phyloP scores from a whole-genome alignment of 768 basidiomycete species.

The Chalciporus chontae region DNA sequence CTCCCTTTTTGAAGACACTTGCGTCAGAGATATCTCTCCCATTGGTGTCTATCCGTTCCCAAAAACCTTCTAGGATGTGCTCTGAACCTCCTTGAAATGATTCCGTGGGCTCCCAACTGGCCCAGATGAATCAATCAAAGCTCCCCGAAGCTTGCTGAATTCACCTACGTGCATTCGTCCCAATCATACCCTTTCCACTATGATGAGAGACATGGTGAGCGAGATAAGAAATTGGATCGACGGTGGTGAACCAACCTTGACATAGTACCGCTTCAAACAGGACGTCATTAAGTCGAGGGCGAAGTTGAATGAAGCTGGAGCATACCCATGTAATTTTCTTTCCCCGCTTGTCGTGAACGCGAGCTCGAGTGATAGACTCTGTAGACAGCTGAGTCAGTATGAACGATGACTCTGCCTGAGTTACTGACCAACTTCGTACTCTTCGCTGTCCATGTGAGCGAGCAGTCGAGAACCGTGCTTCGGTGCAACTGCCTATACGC shows the following conservation, averaged over 20 bases:
- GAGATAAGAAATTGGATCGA: not conserved
- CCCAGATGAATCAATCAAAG: slow-evolving; percentile 6
- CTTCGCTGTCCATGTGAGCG: slow-evolving; percentile 38
- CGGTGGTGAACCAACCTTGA: slow-evolving; percentile 43
- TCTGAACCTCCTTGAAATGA: slow-evolving; percentile 57
- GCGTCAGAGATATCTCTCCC: slow-evolving; percentile 49
- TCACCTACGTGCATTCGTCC: slow-evolving; percentile 56
- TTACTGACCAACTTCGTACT: slow-evolving; percentile 68
- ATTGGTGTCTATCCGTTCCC: slow-evolving; percentile 31
- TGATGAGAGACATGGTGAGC: slow-evolving; percentile 3
- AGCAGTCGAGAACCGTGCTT: slow-evolving; percentile 5
- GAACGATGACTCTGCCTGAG: not conserved
- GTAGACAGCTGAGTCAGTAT: slow-evolving; percentile 3
- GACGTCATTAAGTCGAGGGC: slow-evolving; percentile 13
- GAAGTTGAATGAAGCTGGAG: slow-evolving; percentile 4
- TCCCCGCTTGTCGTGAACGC: slow-evolving; percentile 43
- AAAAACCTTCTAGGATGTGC: slow-evolving; percentile 42
- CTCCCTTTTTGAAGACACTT: slow-evolving; percentile 48
- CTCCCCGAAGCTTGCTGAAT: not conserved
- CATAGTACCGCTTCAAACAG: slow-evolving; percentile 47
- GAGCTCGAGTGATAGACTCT: slow-evolving; percentile 57
- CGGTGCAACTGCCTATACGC: not conserved
- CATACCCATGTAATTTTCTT: slow-evolving; percentile 51
- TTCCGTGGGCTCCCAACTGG: slow-evolving; percentile 65
- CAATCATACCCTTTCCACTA: slow-evolving; percentile 62